Evolutionary conservation across 1,284 basidiomycete species (phyloP), one percentile per base, ranked within the genome.

Genomic region (Xanthoconium separans): DNA sequence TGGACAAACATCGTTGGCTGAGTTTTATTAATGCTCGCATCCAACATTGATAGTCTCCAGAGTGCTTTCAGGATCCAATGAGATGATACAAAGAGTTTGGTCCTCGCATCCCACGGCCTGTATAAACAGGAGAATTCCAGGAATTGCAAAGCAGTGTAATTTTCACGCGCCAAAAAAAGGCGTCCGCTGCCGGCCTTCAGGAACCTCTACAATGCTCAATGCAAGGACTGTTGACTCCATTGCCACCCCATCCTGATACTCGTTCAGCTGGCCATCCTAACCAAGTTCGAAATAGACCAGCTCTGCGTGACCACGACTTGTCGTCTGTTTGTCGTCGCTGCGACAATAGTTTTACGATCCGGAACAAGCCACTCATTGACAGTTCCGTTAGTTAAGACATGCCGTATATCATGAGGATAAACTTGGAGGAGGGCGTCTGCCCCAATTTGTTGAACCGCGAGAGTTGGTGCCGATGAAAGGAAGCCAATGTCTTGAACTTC

Each of bases 61-160:
- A 0, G 96, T 98, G 64, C 82, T 95, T 59, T 98, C 95, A 1
- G 95, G 95, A 68, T 99, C 97, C 54, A 99, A 79, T 4, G 96
- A 98, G 57, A 99, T 89, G 65, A 99, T 93, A 47, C 95, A 92
- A 55, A 99, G 96, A 6, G 97, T 99, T 66, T 97, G 93, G 65
- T 99, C 96, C 69, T 98, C 96, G 66, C 97, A 99, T 27, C 96
- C 97, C 36, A 99, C 95, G 39, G 97, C 96, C 89, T 95, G 57
- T 40, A 45, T 40, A 43, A 54, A 50, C 12, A 24, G 10, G 50
- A 47, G 42, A 40, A 41, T 54, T 57, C 34, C 22, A 59, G 50
- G 4, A 39, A 48, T 37, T 39, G 30, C 44, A 20, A 51, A 16
- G 33, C 33, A 50, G 15, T n/a, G 8, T 51, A 37, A 42, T 11